Percentiles rank a stretch among this genome's conserved stretches.
phyloP scores from a whole-genome alignment of 1,284 basidiomycete genomes.

The Pascua sp. region DNA sequence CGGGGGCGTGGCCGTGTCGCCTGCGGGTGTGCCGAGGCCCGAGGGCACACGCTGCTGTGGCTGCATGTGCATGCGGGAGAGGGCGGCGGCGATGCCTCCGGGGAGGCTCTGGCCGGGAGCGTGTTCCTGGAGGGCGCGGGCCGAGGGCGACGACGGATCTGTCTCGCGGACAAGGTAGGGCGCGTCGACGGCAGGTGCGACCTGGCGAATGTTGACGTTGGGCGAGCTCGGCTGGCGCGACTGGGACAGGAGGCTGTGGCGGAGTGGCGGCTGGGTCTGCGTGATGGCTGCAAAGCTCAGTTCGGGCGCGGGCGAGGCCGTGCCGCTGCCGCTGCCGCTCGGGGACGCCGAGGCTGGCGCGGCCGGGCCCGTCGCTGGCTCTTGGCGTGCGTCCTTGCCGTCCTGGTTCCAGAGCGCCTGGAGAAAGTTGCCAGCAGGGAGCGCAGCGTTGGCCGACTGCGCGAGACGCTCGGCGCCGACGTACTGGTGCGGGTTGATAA shows the following conservation, averaged over 20 bases:
- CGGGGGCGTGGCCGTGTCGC: neutral
- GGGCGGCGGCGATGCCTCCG: conserved; percentile 45
- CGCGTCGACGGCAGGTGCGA: conserved; percentile 21
- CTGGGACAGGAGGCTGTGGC: conserved; percentile 36
- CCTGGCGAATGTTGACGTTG: conserved; percentile 10
- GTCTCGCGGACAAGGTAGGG: conserved; percentile 30
- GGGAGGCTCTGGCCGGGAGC: conserved; percentile 48
- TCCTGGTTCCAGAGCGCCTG: conserved; percentile 44
- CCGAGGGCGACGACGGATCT: conserved; percentile 37
- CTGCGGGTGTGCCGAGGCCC: conserved; percentile 5
- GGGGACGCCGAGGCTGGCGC: neutral
- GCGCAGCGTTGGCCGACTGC: conserved; percentile 44
- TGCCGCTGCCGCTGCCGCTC: neutral
- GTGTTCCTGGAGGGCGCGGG: conserved; percentile 42
- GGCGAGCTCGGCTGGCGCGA: conserved; percentile 27
- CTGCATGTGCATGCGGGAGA: conserved; percentile 47
- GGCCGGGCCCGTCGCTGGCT: neutral
- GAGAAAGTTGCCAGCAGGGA: conserved; percentile 39
- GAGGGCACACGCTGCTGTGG: conserved; percentile 9
- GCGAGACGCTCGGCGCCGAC: conserved; percentile 35
- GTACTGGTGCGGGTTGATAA: conserved; percentile 22
- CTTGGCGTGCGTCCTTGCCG: conserved; percentile 40
- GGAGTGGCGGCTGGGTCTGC: conserved; percentile 16
- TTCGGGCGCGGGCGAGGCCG: conserved; percentile 11
- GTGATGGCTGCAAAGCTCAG: conserved; percentile 30